Percentiles rank a stretch among this genome's conserved stretches.
These are phyloP conservation scores for Metroxylon sagu DNA, from an alignment of 176 grass and related monocot genomes.

Conservation along the genomic window DNA sequence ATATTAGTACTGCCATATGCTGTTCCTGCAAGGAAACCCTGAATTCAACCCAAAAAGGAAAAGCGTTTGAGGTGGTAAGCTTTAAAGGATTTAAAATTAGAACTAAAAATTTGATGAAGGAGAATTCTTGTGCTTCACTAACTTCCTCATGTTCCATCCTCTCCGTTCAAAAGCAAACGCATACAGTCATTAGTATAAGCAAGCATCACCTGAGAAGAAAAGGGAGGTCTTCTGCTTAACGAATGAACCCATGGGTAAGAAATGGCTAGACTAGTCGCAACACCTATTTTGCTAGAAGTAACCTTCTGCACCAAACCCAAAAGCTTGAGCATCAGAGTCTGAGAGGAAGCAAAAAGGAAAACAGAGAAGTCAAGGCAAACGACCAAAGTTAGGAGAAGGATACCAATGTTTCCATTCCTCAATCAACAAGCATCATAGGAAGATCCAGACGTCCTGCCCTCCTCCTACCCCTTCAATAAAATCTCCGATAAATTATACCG, in stretches of 20 bases:
- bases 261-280: not conserved
- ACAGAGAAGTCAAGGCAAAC: too few species aligned
- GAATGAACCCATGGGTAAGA: slow-evolving; percentile 22
- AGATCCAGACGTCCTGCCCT: not conserved
- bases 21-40: too few species aligned
- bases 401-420: slow-evolving; percentile 12
- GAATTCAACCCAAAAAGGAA: too few species aligned
- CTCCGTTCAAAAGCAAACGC: too few species aligned
- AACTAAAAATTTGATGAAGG: too few species aligned
- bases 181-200: too few species aligned
- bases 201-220: slow-evolving; percentile 12
- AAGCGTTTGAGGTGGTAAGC: too few species aligned
- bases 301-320: not conserved
- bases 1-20: too few species aligned
- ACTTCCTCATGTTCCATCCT: too few species aligned
- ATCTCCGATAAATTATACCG: too few species aligned
- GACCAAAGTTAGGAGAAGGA: not conserved
- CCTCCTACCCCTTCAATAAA: not conserved
- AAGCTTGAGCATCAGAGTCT: not conserved
- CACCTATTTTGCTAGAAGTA: not conserved
- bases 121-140: too few species aligned
- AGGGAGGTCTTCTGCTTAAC: slow-evolving; percentile 17
- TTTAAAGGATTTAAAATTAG: too few species aligned
- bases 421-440: not conserved
- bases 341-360: not conserved